Base-by-base conservation (phyloP, 768 basidiomycete genomes). In the Suillus sp. region DNA sequence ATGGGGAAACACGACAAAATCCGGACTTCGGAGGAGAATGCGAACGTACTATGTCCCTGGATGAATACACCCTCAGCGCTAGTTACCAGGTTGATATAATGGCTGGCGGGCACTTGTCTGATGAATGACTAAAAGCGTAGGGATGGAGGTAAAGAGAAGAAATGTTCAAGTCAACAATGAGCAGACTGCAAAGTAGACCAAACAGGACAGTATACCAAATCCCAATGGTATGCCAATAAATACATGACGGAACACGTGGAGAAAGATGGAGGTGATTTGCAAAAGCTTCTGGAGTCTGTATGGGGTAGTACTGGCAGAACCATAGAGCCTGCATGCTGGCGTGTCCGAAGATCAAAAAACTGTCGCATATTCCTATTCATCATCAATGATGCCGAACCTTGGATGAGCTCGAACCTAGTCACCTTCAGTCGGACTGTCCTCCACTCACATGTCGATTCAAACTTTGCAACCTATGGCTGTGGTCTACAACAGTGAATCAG, bases 401-500 rank as follows among this genome's bases (percentile, higher is more conserved):
- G 18, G 20, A 51, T 8, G 18, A 20, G 18, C 18, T 51, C 18
- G 18, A 20, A 51, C 10, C 10, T 50, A 20, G 9, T 32, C 48
- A 50, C 25, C 30, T 6, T 25, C 1, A 18, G 38, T 2, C 38
- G 1, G 11, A 32, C 51, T 20, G 20, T n/a, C 20, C 20, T 53
- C 10, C 51, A 53, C 51, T 30, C 20, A 20, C 4, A 5, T 11
- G 11, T 53, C 20, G 30, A 32, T 48, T 18, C 50, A 32, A 30
- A 30, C 50, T 51, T 53, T 53, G 32, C 51, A n/a, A 34, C 32
- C 20, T 53, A 53, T 34, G 51, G 51, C 51, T 53, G 51, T 53
- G 51, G 11, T n/a, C 11, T 11, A 14, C 51, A 34, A 34, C 51
- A 53, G 51, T 53, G 51, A 53, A 43, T 43, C 43, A 43, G 43